These are phyloP conservation scores for Rhodotorula sp. DNA, from an alignment of 1,284 basidiomycete genomes.

Conservation along the genomic window DNA sequence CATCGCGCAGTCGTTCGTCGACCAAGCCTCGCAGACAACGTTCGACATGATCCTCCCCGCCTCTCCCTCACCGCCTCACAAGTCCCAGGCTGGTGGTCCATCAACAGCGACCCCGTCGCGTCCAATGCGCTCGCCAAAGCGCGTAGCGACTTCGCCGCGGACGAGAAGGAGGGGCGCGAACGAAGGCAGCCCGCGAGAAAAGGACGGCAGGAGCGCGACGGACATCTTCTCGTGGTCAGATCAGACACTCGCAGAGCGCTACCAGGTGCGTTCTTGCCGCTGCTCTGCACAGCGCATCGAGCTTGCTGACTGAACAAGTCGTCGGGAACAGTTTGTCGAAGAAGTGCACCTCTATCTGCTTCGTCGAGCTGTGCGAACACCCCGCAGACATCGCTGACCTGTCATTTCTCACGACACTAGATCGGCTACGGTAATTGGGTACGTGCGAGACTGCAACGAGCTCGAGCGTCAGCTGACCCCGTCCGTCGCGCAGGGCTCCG, in stretches of 20 bases:
- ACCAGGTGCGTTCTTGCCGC: slow-evolving; percentile 3
- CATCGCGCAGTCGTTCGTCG: slow-evolving; percentile 20
- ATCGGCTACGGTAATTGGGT: slow-evolving; percentile 81
- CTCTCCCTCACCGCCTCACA: not conserved
- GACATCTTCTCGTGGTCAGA: slow-evolving; percentile 18
- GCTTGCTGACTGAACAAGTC: not conserved
- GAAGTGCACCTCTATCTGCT: slow-evolving; percentile 51
- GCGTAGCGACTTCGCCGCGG: not conserved
- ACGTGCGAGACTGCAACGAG: not conserved
- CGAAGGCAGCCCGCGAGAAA: not conserved
- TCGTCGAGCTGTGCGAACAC: not conserved
- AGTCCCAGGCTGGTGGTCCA: not conserved
- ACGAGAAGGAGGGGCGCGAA: not conserved
- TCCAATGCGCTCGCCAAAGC: not conserved
- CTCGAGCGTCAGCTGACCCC: slow-evolving; percentile 44
- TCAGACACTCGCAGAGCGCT: slow-evolving; percentile 5
- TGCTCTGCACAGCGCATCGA: not conserved
- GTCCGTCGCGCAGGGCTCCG: slow-evolving; percentile 13
- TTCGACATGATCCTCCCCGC: slow-evolving; percentile 3
- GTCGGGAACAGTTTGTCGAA: slow-evolving; percentile 29
- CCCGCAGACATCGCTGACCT: too few species aligned
- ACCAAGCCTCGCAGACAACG: slow-evolving; percentile 3
- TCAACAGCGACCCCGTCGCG: not conserved
- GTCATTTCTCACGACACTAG: not conserved
- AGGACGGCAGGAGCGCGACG: not conserved